Base-by-base conservation (phyloP, 441 rosid species). In the Flueggea neowawraea region DNA sequence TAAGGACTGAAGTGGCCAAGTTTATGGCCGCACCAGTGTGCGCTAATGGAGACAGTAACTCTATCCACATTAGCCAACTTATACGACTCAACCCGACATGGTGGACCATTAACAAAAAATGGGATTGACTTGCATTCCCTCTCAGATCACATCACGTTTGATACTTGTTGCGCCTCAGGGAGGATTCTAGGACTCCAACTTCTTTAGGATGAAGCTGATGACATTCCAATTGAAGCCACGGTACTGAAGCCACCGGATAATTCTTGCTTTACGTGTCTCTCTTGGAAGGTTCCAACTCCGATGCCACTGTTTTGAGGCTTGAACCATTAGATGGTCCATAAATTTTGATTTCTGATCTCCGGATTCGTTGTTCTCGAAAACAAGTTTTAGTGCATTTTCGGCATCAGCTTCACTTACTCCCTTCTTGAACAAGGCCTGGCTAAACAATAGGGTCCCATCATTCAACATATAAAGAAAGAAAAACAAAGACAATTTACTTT, bases 221-320 rank as follows among this genome's bases (percentile, higher is more conserved):
- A 88, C 88, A 17, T 78, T 82, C 96, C 97, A 88, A 63, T 80
- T 87, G 75, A 88, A 87, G 52, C 98, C 97, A 12, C 95, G 82
- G 75, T 93, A 90, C 76, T 88, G 97, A 69, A 93, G 97, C 97
- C 97, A 90, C 70, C 91, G 74, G 17, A 93, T 67, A 14, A 93
- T 81, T 79, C 96, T 88, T 58, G 86, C 61, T 72, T 88, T 90
- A 16, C 91, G 90, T 15, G 74, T 87, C 65, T 90, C 95, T 55
- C 55, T 54, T 13, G 97, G 69, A 16, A 69, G 82, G 71, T 85
- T 83, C 55, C 66, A 77, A 47, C 91, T 80, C 75, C 84, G 84
- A 63, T 70, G 62, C 98, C 95, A 88, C 67, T 90, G 96, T 78
- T 90, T 88, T 0, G 90, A 81, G 60, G 90, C 84, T 73, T 90